phyloP scores from a whole-genome alignment of 352 stramenopile species.

The Aphanomyces astaci region DNA sequence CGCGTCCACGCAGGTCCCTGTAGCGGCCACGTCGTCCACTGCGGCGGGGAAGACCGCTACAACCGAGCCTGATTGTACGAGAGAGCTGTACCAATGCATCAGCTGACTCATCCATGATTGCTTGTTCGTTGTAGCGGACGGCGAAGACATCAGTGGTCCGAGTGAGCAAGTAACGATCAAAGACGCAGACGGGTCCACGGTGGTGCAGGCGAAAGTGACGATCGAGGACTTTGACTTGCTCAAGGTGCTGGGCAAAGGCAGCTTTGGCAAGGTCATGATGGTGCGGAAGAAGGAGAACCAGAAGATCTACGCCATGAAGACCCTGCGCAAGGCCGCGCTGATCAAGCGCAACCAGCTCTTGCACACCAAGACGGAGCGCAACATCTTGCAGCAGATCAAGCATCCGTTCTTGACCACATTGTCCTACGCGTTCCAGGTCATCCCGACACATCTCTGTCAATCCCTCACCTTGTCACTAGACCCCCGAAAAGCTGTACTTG shows the following conservation, averaged over 20 bases:
- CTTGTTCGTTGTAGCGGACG: conserved; percentile 35
- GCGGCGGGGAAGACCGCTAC: background rate
- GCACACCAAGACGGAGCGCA: conserved; percentile 91
- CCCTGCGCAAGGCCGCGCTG: conserved; percentile 86
- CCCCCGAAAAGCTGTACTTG: conserved; percentile 89
- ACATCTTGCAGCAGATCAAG: conserved; percentile 89
- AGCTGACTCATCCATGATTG: background rate
- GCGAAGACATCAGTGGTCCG: conserved; percentile 72
- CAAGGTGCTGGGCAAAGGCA: conserved; percentile 93
- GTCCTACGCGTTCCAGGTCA: conserved; percentile 76
- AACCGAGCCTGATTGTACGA: conserved; percentile 19
- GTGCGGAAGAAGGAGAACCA: conserved; percentile 90
- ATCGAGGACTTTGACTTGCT: conserved; percentile 90
- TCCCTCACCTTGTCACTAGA: conserved; percentile 47
- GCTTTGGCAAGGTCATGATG: conserved; percentile 95
- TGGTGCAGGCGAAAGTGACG: conserved; percentile 69
- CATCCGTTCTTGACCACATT: conserved; percentile 87
- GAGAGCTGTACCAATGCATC: background rate
- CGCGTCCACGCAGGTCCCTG: background rate
- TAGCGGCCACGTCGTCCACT: background rate
- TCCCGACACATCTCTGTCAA: too few relatives aligned
- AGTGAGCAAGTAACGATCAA: conserved; percentile 75
- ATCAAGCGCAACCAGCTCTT: conserved; percentile 91
- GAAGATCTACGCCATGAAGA: conserved; percentile 95
- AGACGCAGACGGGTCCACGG: conserved; percentile 59